Conservation (phyloP, 257 asterid species). For the Rauvolfia tetraphylla region DNA sequence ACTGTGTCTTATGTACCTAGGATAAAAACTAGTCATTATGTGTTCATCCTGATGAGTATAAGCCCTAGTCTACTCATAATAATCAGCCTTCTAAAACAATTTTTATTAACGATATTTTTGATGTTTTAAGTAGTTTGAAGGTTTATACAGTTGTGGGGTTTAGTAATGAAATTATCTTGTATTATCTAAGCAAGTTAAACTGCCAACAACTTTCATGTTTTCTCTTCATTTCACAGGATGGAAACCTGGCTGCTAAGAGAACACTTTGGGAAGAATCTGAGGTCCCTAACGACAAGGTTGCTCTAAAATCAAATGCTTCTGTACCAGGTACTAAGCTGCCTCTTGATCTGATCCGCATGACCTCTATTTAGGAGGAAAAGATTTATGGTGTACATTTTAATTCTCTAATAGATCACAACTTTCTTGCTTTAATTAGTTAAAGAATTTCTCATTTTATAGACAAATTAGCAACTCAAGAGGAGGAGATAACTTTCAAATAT, state of each 20-base stretch:
- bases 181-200: not conserved
- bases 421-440: conserved; percentile 2
- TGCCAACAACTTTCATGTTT: not conserved
- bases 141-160: not conserved
- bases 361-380: not conserved
- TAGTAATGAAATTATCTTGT: not conserved
- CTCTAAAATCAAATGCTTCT: conserved; percentile 19
- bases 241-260: conserved; percentile 29
- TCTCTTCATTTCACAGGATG: conserved; percentile 34
- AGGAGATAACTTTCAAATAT: conserved; percentile 14
- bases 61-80: not conserved
- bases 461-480: conserved; percentile 26
- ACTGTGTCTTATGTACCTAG: too few relatives aligned
- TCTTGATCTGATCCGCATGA: not conserved
- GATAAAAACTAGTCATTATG: not conserved
- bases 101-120: not conserved
- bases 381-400: not conserved
- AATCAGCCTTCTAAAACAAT: not conserved
- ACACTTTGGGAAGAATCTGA: conserved; percentile 26
- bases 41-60: not conserved
- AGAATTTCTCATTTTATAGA: conserved; percentile 23
- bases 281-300: conserved; percentile 23
- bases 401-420: not conserved
- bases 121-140: not conserved
- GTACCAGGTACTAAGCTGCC: conserved; percentile 23